phyloP scores from a whole-genome alignment of 192 early-diverging fungal species.

The Dimargaris xerosporica region DNA sequence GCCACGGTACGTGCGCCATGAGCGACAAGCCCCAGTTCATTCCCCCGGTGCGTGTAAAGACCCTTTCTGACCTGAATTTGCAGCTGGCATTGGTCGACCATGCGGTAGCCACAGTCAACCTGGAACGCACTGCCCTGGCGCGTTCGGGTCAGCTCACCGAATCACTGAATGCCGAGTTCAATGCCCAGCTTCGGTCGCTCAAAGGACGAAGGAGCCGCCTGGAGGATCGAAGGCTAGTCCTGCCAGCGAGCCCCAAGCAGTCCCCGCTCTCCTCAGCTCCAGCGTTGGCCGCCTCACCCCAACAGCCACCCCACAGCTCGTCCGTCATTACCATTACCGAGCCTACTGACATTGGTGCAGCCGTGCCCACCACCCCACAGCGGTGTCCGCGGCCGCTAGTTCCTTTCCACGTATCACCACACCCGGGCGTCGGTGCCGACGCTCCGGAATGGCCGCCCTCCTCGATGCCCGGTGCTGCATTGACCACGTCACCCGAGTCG shows the following conservation, averaged over 20 bases:
- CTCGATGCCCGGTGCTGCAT: too few relatives aligned
- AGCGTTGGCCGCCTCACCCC: neutral
- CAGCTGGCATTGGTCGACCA: constrained; percentile 1
- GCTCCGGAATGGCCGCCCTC: too few relatives aligned
- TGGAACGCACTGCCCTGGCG: neutral
- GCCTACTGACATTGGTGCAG: neutral
- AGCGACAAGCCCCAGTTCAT: too few relatives aligned
- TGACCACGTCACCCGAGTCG: too few relatives aligned
- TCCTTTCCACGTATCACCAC: too few relatives aligned
- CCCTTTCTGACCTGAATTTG: too few relatives aligned
- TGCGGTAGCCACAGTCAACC: neutral
- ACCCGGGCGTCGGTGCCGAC: too few relatives aligned
- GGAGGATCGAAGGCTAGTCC: neutral
- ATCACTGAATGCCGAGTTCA: neutral
- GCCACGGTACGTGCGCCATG: too few relatives aligned
- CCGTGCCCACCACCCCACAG: neutral
- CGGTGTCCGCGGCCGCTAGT: neutral
- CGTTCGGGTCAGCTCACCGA: neutral
- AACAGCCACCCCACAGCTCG: neutral
- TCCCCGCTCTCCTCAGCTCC: neutral
- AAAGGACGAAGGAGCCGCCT: neutral
- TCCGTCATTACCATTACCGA: neutral
- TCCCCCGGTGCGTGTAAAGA: too few relatives aligned
- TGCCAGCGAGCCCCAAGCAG: neutral
- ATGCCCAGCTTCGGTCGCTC: constrained; percentile 5